Evolutionary conservation across 805 yeast species (phyloP), one percentile per base, ranked within the genome.

Genomic region (Teunomyces kruisii): DNA sequence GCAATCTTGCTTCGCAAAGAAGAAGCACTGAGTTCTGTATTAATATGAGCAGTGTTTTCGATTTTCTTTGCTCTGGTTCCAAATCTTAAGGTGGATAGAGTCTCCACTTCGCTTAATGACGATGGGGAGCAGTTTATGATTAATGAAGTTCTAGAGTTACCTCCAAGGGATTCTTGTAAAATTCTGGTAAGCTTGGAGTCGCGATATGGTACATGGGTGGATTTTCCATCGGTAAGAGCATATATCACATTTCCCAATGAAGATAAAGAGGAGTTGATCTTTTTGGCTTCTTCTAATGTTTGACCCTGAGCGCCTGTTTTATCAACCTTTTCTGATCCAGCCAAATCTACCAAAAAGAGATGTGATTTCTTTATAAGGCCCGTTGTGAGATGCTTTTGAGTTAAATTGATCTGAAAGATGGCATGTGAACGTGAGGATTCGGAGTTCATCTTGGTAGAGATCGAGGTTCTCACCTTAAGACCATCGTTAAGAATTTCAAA

Each of bases 351-450:
- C 30, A 89, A 63, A 54, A 83, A 85, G 48, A 89, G 70, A 47
- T 79, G 81, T 4, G 90, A 84, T 31, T 75, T 70, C 58, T 80
- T 84, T 15, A 78, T 70, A 6, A 80, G 73, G 10, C 86, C 87
- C n/a, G 76, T 72, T 3, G 64, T 64, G 14, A 71, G 49, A 53
- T 78, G 74, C 56, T 78, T 79, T 56, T 86, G 92, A n/a, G 77
- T 70, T 6, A 90, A 67, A 41, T 77, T 78, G 4, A 91, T 71
- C 44, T 84, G 85, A 49, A 88, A 80, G 26, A 90, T 85, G 0
- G 92, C 81, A 61, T 89, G 96, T 0, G 95, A 84, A 51, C 96
- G 72, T 4, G 92, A 84, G 8, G 89, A 81, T 56, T 81, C 86
- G 19, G 74, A 68, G 61, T 87, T 88, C 87, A 86, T 83, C 43